phyloP scores from a whole-genome alignment of 1,139 yeast genomes.

The Saccharomyces hybrid region DNA sequence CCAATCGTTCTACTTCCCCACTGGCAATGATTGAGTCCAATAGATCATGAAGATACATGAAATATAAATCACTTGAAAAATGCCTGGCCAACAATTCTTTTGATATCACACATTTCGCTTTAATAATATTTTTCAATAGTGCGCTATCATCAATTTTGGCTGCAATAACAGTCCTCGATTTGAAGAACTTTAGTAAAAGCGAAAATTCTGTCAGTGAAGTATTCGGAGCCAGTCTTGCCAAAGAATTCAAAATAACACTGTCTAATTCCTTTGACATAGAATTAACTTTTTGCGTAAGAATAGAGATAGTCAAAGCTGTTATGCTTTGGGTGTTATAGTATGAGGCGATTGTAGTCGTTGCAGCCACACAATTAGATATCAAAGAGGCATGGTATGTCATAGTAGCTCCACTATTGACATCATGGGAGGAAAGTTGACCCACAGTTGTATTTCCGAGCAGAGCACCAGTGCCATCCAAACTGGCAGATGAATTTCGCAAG shows the following conservation, averaged over 20 bases:
- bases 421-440: slow-evolving; percentile 7
- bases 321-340: slow-evolving; percentile 68
- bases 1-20: slow-evolving; percentile 76
- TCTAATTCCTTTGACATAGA: slow-evolving; percentile 37
- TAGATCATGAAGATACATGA: slow-evolving; percentile 55
- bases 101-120: slow-evolving; percentile 50
- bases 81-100: slow-evolving; percentile 35
- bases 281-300: slow-evolving; percentile 72
- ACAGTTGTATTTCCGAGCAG: slow-evolving; percentile 2
- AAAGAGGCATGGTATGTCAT: slow-evolving; percentile 18
- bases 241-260: slow-evolving; percentile 41
- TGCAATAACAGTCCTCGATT: slow-evolving; percentile 31
- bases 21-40: slow-evolving; percentile 61
- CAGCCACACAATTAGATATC: slow-evolving; percentile 57
- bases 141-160: slow-evolving; percentile 31
- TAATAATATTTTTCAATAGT: slow-evolving; percentile 36
- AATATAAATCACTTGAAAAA: slow-evolving; percentile 41
- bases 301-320: slow-evolving; percentile 73
- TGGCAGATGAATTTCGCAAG: not conserved
- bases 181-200: slow-evolving; percentile 42
- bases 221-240: slow-evolving; percentile 45
- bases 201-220: slow-evolving; percentile 48
- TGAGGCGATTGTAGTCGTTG: slow-evolving; percentile 64
- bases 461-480: slow-evolving; percentile 1
- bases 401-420: slow-evolving; percentile 3